Percentiles rank a stretch among this genome's conserved stretches.
These are phyloP conservation scores for Podila horticola DNA, from an alignment of 192 early-diverging fungal species.

Conservation along the genomic window DNA sequence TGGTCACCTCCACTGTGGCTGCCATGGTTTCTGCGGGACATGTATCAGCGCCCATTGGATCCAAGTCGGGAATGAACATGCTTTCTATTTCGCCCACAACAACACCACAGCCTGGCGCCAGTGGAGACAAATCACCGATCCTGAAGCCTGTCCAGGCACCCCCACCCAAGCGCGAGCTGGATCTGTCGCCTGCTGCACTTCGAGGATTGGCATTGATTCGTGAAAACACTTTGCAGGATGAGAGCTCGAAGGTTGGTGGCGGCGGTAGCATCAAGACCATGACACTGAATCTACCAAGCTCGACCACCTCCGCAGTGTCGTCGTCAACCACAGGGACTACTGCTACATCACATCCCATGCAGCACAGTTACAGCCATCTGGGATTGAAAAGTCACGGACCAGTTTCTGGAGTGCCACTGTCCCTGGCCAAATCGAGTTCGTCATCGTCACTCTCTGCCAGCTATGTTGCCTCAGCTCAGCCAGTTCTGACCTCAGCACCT, in stretches of 20 bases:
- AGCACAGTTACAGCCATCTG: constrained; percentile 10
- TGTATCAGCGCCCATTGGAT: constrained; percentile 37
- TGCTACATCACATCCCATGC: constrained; percentile 3
- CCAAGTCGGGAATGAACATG: not conserved
- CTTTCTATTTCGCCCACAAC: not conserved
- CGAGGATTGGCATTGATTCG: constrained; percentile 43
- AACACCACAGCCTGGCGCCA: not conserved
- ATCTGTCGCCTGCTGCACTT: constrained; percentile 31
- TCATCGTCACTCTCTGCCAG: constrained; percentile 19
- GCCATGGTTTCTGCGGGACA: constrained; percentile 46
- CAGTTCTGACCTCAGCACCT: constrained; percentile 9
- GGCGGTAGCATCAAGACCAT: constrained; percentile 27
- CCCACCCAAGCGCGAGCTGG: constrained; percentile 26
- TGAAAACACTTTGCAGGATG: constrained; percentile 30
- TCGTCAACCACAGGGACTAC: not conserved
- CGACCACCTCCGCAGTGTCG: not conserved
- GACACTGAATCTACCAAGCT: not conserved
- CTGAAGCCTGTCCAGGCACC: not conserved
- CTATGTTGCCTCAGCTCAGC: constrained; percentile 14
- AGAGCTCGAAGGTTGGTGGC: constrained; percentile 37
- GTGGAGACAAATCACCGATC: not conserved
- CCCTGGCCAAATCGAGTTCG: constrained; percentile 16
- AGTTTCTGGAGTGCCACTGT: not conserved
- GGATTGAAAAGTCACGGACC: constrained; percentile 11
- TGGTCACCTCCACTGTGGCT: constrained; percentile 31